Evolutionary conservation across 257 asterid genomes (phyloP), one percentile per base, ranked within the genome.

Genomic region (Przewalskia tangutica): DNA sequence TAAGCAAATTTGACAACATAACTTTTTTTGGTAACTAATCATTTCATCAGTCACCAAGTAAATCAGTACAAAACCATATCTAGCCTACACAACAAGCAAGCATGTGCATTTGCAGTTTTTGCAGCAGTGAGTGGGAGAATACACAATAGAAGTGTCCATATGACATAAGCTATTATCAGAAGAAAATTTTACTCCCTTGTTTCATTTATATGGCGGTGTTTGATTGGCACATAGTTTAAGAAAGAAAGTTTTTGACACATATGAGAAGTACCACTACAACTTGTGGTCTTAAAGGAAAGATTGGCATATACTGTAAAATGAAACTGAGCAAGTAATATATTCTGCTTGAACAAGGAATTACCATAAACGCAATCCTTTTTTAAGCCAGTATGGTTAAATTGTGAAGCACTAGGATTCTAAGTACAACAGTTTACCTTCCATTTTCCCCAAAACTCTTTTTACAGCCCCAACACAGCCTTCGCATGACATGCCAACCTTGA

Each of bases 401-500:
- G 79, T 50, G 50, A 73, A 50, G 1, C 62, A 4, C 5, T 11
- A 7, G 12, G 46, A 75, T 6, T 75, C 79, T 1, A 13, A 75
- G 80, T 75, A 75, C 10, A 75, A 4, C 18, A 0, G 23, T 59
- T 60, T 68, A 91, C 95, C 95, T 88, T 89, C 90, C 82, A 90
- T 87, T 86, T 91, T 91, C 81, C 89, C 93, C 46, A 91, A 89
- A 81, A 91, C 93, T 85, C 93, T 88, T 84, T 88, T 89, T 62
- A 91, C 93, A 0, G 95, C 95, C 77, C 95, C 95, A 40, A 85
- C 89, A 53, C 95, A 91, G 78, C 95, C 95, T 89, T 89, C 88
- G 85, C 95, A 91, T 54, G 95, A 88, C 95, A 91, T 91, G 77
- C 83, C 91, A 82, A 91, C 95, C 84, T 91, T 91, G 85, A 91